A percentile compares a stretch with the other conserved stretches of the same genome.
Conservation (phyloP, 1,139 yeast species). For the Blastobotrys proliferans region DNA sequence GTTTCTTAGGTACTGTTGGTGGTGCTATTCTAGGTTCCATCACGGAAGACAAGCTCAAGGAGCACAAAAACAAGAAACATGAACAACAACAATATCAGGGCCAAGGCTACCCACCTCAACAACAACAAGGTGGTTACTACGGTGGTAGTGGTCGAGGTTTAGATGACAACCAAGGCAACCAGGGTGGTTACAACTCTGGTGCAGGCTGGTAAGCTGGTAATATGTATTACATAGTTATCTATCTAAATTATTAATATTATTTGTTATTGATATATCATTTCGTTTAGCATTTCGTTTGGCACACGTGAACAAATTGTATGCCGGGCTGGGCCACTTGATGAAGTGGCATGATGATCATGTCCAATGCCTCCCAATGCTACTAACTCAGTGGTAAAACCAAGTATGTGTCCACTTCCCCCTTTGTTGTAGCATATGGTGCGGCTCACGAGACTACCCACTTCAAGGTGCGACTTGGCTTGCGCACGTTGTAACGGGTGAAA, state of each 20-base stretch:
- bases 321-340: too few relatives aligned
- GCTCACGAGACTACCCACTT: too few relatives aligned
- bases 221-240: not conserved
- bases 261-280: not conserved
- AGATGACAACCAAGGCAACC: not conserved
- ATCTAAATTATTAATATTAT: not conserved
- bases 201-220: slow-evolving; percentile 3
- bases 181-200: slow-evolving; percentile 5
- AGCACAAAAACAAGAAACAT: slow-evolving; percentile 23
- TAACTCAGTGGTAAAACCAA: too few relatives aligned
- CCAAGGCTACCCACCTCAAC: slow-evolving; percentile 17
- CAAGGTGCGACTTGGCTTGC: too few relatives aligned
- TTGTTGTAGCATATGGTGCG: too few relatives aligned
- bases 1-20: slow-evolving; percentile 49
- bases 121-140: slow-evolving; percentile 7
- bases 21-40: slow-evolving; percentile 61
- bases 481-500: too few relatives aligned
- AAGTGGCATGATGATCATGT: too few relatives aligned
- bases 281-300: not conserved
- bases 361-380: too few relatives aligned
- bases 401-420: too few relatives aligned
- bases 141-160: slow-evolving; percentile 2
- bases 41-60: slow-evolving; percentile 42
- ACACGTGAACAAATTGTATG: not conserved
- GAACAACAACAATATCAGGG: slow-evolving; percentile 25